Evolutionary conservation across 2,329 filamentous ascomycete genomes (phyloP).

Genomic region (Neospermospora avenae): DNA sequence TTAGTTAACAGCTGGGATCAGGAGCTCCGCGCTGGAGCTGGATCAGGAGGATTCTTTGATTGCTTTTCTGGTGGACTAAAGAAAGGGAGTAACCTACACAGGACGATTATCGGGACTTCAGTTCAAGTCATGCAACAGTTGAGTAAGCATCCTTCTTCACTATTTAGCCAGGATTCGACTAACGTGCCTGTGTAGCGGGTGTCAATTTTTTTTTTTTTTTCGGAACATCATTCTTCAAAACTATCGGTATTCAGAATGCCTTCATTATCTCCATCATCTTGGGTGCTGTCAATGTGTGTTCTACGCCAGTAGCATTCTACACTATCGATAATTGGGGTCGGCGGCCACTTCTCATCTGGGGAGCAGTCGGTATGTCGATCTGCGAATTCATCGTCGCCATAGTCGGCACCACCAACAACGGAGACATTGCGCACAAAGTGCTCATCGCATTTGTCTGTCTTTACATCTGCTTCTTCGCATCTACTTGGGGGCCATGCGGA

Average conservation of each 20-base stretch:
- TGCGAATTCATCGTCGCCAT: slow-evolving; percentile 87
- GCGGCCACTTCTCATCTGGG: slow-evolving; percentile 72
- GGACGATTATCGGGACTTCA: slow-evolving; percentile 68
- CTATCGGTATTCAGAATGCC: slow-evolving; percentile 69
- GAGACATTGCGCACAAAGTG: slow-evolving; percentile 38
- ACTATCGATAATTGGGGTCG: slow-evolving; percentile 79
- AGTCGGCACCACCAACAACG: slow-evolving; percentile 49
- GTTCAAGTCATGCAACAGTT: slow-evolving; percentile 77
- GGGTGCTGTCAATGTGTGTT: slow-evolving; percentile 74
- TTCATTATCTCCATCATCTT: slow-evolving; percentile 85
- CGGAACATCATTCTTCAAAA: slow-evolving; percentile 85
- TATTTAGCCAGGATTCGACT: neutral
- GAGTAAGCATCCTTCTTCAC: slow-evolving; percentile 34
- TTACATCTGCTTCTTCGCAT: slow-evolving; percentile 85
- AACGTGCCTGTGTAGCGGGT: slow-evolving; percentile 53
- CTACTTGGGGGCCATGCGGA: slow-evolving; percentile 68
- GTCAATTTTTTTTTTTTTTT: slow-evolving; percentile 92
- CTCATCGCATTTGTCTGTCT: slow-evolving; percentile 61
- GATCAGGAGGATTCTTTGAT: slow-evolving; percentile 64
- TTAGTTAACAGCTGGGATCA: slow-evolving; percentile 78
- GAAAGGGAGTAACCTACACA: slow-evolving; percentile 64
- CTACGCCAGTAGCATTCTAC: slow-evolving; percentile 77
- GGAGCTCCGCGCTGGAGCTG: slow-evolving; percentile 40
- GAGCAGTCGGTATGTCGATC: slow-evolving; percentile 76
- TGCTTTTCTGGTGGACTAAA: slow-evolving; percentile 65